Evolutionary conservation across 257 asterid species (phyloP).

Genomic region (Salvia splendens): DNA sequence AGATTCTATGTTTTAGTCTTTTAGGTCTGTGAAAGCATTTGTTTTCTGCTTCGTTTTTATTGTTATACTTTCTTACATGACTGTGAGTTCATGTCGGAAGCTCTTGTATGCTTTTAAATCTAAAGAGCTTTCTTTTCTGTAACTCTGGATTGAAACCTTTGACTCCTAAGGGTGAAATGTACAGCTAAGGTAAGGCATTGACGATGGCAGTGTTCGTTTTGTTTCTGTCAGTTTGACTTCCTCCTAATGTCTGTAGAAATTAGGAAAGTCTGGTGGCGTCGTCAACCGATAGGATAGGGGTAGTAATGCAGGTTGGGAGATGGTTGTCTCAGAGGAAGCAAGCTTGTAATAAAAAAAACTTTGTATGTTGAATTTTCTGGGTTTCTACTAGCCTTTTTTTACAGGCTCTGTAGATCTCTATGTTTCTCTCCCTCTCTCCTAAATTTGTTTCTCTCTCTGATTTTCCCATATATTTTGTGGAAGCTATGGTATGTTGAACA

Average conservation of each 20-base stretch:
- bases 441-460: not conserved
- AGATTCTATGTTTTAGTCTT: conserved; percentile 21
- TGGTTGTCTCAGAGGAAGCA: conserved; percentile 21
- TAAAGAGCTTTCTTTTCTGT: conserved; percentile 43
- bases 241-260: conserved; percentile 29
- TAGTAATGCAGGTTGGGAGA: conserved; percentile 21
- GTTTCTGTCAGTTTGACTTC: conserved; percentile 23
- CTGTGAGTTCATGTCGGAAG: conserved; percentile 41
- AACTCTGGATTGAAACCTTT: conserved; percentile 33
- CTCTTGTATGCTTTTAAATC: conserved; percentile 44
- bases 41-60: conserved; percentile 26
- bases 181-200: conserved; percentile 40
- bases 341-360: conserved; percentile 27
- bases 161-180: conserved; percentile 44
- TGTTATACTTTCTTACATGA: conserved; percentile 30
- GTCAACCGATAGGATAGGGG: conserved; percentile 26
- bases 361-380: conserved; percentile 29
- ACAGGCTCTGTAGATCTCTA: conserved; percentile 22
- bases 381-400: conserved; percentile 30
- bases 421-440: not conserved
- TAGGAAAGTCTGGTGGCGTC: conserved; percentile 16
- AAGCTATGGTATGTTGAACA: too few species aligned
- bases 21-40: conserved; percentile 20
- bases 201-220: conserved; percentile 21
- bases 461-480: not conserved